phyloP scores from a whole-genome alignment of 495 filamentous ascomycete genomes.

The Neurospora sp. region DNA sequence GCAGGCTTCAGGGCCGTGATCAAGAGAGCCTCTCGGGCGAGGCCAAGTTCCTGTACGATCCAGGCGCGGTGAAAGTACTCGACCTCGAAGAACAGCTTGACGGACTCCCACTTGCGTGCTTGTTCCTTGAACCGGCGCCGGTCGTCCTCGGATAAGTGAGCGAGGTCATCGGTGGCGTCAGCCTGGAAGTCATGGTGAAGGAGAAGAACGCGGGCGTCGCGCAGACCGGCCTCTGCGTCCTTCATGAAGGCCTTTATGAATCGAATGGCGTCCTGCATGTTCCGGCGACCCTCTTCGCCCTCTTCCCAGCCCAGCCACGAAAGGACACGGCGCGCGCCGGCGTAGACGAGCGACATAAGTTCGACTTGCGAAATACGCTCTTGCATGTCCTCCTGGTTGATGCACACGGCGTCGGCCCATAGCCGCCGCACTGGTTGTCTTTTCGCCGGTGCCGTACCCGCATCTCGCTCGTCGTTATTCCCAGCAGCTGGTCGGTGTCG shows the following conservation, averaged over 20 bases:
- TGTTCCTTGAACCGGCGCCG: constrained; percentile 4
- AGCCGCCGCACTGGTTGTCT: constrained; percentile 7
- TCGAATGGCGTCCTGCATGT: constrained; percentile 5
- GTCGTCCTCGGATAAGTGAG: constrained; percentile 2
- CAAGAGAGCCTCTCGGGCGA: constrained; percentile 7
- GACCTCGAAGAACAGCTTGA: constrained; percentile 9
- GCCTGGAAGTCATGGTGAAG: not conserved
- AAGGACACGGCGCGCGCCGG: constrained; percentile 10
- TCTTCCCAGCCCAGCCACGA: constrained; percentile 19
- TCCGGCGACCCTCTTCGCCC: constrained; percentile 2
- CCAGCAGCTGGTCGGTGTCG: not conserved
- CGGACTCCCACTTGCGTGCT: constrained; percentile 5
- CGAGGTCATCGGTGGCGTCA: not conserved
- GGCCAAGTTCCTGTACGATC: constrained; percentile 18
- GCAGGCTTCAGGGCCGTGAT: constrained; percentile 5
- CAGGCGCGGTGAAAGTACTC: constrained; percentile 15
- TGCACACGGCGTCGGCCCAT: constrained; percentile 30
- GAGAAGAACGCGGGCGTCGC: constrained; percentile 7
- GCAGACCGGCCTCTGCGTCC: constrained; percentile 3
- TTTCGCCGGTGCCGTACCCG: not conserved
- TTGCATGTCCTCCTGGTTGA: constrained; percentile 23
- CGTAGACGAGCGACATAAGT: constrained; percentile 27
- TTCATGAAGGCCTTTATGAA: constrained; percentile 12
- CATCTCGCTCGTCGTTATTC: not conserved
- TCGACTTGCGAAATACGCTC: constrained; percentile 27